phyloP scores from a whole-genome alignment of 441 rosid species.

The Theobroma grandiflorum region DNA sequence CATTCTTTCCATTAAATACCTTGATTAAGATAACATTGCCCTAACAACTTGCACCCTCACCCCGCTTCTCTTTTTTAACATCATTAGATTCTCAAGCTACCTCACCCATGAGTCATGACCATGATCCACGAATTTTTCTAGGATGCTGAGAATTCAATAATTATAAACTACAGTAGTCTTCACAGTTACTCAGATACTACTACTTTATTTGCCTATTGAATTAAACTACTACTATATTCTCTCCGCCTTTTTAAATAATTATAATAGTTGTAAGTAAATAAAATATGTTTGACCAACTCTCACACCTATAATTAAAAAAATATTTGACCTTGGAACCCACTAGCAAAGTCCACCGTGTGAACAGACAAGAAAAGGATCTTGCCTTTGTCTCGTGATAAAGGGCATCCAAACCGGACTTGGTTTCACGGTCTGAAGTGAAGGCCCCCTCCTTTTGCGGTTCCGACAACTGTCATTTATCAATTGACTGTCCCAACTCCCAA shows the following conservation, averaged over 20 bases:
- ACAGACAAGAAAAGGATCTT: not conserved
- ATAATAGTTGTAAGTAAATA: not conserved
- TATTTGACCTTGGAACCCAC: constrained; percentile 14
- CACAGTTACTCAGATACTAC: not conserved
- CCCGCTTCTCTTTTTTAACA: not conserved
- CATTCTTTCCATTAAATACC: not conserved
- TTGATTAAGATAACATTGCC: constrained; percentile 4
- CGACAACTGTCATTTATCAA: not conserved
- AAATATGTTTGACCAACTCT: constrained; percentile 15
- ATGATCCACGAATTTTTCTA: not conserved
- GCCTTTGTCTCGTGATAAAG: constrained; percentile 13
- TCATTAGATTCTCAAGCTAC: constrained; percentile 19
- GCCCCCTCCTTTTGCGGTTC: not conserved
- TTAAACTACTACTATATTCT: not conserved
- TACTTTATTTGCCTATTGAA: not conserved
- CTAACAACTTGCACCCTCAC: not conserved
- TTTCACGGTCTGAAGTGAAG: not conserved
- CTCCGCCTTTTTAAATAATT: not conserved
- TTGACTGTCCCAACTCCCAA: not conserved
- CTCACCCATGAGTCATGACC: not conserved
- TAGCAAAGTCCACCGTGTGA: constrained; percentile 1
- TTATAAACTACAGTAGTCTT: not conserved
- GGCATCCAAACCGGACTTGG: not conserved
- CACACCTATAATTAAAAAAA: not conserved
- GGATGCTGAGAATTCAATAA: not conserved